phyloP scores from a whole-genome alignment of 371 early-diverging fungal genomes.

The Cokeromyces recurvatus region DNA sequence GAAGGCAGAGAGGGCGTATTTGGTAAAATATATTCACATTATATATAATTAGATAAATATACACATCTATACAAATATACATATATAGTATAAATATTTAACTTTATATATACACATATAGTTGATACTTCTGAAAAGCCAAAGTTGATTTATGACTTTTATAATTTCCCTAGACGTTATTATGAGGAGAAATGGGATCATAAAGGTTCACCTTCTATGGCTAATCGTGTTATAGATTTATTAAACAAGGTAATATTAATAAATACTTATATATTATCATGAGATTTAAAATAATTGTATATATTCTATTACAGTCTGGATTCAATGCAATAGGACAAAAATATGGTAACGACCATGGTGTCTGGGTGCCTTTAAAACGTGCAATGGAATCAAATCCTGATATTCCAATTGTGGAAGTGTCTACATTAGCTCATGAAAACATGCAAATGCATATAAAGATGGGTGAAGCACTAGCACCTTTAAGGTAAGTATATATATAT shows the following conservation, averaged over 20 bases:
- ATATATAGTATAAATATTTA: too few relatives aligned
- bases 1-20: slow-evolving; percentile 24
- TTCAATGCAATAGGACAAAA: slow-evolving; percentile 36
- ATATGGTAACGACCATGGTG: slow-evolving; percentile 60
- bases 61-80: too few relatives aligned
- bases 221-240: slow-evolving; percentile 47
- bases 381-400: slow-evolving; percentile 47
- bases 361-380: slow-evolving; percentile 58
- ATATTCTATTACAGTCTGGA: slow-evolving; percentile 17
- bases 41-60: too few relatives aligned
- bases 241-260: slow-evolving; percentile 36
- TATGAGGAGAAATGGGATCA: slow-evolving; percentile 58
- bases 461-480: slow-evolving; percentile 27
- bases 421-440: slow-evolving; percentile 31
- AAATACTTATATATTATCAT: neutral
- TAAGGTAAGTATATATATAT: slow-evolving; percentile 30
- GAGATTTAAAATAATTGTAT: too few relatives aligned
- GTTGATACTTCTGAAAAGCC: slow-evolving; percentile 45
- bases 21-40: slow-evolving; percentile 18
- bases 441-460: slow-evolving; percentile 21
- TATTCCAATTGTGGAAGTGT: slow-evolving; percentile 59
- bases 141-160: slow-evolving; percentile 62
- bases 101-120: too few relatives aligned
- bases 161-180: slow-evolving; percentile 51
- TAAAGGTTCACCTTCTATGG: slow-evolving; percentile 45